phyloP scores from a whole-genome alignment of 139 green algal species.

The Chlamydomonas sp. region DNA sequence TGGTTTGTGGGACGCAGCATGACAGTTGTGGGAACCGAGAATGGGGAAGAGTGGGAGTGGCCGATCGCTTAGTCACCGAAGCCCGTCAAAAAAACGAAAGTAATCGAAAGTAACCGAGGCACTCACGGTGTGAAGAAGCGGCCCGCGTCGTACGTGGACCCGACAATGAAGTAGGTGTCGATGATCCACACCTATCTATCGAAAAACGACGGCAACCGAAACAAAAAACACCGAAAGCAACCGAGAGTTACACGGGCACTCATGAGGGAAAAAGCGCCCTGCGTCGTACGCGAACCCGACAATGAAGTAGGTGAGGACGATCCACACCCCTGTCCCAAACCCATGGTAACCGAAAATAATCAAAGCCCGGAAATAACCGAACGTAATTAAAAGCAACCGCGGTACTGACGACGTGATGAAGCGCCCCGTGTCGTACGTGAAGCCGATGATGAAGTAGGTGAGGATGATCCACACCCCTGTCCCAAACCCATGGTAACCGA shows the following conservation, averaged over 20 bases:
- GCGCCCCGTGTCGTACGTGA: slow-evolving; percentile 18
- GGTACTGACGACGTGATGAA: slow-evolving; percentile 20
- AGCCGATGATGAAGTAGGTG: slow-evolving; percentile 33
- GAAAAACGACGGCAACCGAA: not conserved
- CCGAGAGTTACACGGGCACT: no score
- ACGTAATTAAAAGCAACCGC: not conserved
- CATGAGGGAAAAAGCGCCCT: slow-evolving; percentile 38
- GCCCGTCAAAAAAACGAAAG: no score
- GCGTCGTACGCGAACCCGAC: slow-evolving; percentile 13
- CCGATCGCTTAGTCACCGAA: no score
- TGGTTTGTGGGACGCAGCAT: no score
- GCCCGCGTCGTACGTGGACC: slow-evolving; percentile 14
- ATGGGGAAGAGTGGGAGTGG: no score
- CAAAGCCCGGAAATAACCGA: no score
- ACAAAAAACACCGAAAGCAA: no score
- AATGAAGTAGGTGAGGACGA: slow-evolving; percentile 35
- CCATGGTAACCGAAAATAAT: no score
- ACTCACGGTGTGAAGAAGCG: slow-evolving; percentile 27
- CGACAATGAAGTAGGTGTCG: slow-evolving; percentile 34
- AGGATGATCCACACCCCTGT: slow-evolving; percentile 21
- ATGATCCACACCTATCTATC: slow-evolving; percentile 18
- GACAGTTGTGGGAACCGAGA: no score
- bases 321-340: no score
- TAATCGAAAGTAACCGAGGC: not conserved
- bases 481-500: slow-evolving; percentile 10